These are phyloP conservation scores for Fusarium musae DNA, from an alignment of 2,329 filamentous ascomycete genomes.

Conservation along the genomic window DNA sequence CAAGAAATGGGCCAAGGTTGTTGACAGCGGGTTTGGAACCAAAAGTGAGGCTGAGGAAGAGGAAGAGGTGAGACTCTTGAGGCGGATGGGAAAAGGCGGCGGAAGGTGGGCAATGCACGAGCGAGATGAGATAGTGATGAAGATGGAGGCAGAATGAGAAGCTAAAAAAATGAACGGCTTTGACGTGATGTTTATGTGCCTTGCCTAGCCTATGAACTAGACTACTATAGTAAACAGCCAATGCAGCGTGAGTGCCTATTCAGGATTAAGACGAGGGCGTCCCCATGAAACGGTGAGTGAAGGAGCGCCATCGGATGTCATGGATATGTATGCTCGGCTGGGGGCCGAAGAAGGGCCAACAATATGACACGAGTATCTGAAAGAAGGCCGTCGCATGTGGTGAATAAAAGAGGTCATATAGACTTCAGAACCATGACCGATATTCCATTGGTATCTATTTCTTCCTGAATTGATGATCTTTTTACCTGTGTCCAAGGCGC, in stretches of 20 bases:
- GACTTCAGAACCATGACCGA: not conserved
- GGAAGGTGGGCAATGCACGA: slow-evolving; percentile 18
- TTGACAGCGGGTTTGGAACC: not conserved
- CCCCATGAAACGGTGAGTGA: slow-evolving; percentile 30
- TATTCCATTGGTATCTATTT: not conserved
- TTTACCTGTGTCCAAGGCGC: too few relatives aligned
- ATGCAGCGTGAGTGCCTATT: slow-evolving; percentile 28
- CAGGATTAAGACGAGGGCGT: slow-evolving; percentile 28
- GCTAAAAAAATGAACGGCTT: slow-evolving; percentile 15
- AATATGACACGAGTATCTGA: not conserved
- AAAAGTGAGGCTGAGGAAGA: not conserved
- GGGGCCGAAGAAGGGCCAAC: slow-evolving; percentile 19
- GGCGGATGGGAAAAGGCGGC: slow-evolving; percentile 6
- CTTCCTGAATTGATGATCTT: not conserved
- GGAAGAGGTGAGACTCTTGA: not conserved
- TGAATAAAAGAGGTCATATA: not conserved
- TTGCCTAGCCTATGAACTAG: slow-evolving; percentile 24
- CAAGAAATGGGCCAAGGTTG: not conserved
- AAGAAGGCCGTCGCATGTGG: not conserved
- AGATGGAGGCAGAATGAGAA: slow-evolving; percentile 3
- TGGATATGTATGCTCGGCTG: slow-evolving; percentile 18
- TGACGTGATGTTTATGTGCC: slow-evolving; percentile 30
- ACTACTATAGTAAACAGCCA: slow-evolving; percentile 7
- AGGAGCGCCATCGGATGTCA: slow-evolving; percentile 12
- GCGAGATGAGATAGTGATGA: slow-evolving; percentile 13